Conservation (phyloP, 2,329 filamentous ascomycete genomes). For the Scytalidium sp. region DNA sequence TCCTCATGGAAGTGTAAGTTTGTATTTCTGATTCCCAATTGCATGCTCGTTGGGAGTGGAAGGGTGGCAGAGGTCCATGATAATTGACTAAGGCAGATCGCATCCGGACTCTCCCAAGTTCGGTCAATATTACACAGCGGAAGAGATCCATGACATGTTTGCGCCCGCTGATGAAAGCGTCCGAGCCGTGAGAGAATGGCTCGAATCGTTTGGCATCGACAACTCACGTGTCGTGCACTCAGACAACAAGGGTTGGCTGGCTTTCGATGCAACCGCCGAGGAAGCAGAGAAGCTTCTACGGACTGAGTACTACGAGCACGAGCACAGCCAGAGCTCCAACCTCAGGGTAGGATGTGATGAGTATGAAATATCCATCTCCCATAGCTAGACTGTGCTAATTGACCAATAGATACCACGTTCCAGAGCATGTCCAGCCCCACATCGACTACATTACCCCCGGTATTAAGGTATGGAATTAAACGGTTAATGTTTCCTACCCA, state of each 20-base stretch:
- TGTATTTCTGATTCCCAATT: too few relatives aligned
- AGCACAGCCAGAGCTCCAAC: constrained; percentile 22
- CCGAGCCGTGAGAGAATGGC: constrained; percentile 30
- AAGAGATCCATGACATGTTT: constrained; percentile 38
- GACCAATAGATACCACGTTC: constrained; percentile 34
- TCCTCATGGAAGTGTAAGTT: constrained; percentile 36
- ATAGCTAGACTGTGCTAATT: not conserved
- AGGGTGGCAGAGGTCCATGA: too few relatives aligned
- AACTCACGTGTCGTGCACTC: constrained; percentile 27
- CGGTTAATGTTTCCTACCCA: too few relatives aligned
- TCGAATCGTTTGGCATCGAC: constrained; percentile 28
- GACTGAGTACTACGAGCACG: constrained; percentile 31
- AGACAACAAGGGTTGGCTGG: constrained; percentile 30
- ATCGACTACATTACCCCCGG: constrained; percentile 47
- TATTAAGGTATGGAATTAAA: constrained; percentile 26
- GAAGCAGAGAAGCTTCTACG: constrained; percentile 31
- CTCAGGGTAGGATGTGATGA: constrained; percentile 30
- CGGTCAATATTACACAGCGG: constrained; percentile 42
- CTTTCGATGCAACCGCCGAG: constrained; percentile 30
- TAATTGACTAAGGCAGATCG: too few relatives aligned
- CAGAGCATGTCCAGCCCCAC: constrained; percentile 35
- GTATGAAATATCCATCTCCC: constrained; percentile 9
- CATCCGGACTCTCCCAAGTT: constrained; percentile 35
- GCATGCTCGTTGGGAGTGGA: too few relatives aligned
- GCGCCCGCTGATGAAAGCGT: constrained; percentile 34